Evolutionary conservation across 306 rosid genomes (phyloP).

Genomic region (Cucumis hystrix): DNA sequence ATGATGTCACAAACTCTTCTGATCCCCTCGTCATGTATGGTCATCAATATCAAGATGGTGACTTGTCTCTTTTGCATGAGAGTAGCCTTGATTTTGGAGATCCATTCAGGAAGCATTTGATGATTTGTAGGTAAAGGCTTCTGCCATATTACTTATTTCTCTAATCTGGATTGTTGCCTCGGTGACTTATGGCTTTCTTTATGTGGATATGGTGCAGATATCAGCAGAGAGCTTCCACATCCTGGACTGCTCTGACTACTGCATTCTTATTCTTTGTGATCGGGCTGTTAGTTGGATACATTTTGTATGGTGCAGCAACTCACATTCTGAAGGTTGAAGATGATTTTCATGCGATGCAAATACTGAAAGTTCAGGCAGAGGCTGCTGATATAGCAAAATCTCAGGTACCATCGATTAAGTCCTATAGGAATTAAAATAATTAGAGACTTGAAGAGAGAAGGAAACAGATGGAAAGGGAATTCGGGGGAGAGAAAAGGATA

Average conservation of each 20-base stretch:
- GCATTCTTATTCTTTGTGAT: conserved; percentile 66
- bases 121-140: conserved; percentile 76
- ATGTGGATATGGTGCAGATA: conserved; percentile 45
- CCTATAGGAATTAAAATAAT: background rate
- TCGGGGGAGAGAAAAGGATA: background rate
- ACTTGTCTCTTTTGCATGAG: conserved; percentile 51
- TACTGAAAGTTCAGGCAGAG: conserved; percentile 68
- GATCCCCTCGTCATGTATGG: conserved; percentile 82
- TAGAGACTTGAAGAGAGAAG: background rate
- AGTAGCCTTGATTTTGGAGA: conserved; percentile 98
- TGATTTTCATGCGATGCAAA: conserved; percentile 69
- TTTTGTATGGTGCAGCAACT: conserved; percentile 83
- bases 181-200: background rate
- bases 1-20: conserved; percentile 71
- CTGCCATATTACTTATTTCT: background rate
- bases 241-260: conserved; percentile 60
- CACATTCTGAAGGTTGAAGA: conserved; percentile 93
- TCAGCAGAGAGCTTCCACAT: conserved; percentile 74
- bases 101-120: conserved; percentile 75
- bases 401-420: conserved; percentile 39
- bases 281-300: conserved; percentile 69
- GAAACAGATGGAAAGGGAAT: background rate
- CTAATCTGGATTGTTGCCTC: background rate
- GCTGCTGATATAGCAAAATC: conserved; percentile 96
- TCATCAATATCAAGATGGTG: conserved; percentile 70